These are phyloP conservation scores for Microbotryum intermedium DNA, from an alignment of 1,284 basidiomycete species.

Conservation along the genomic window DNA sequence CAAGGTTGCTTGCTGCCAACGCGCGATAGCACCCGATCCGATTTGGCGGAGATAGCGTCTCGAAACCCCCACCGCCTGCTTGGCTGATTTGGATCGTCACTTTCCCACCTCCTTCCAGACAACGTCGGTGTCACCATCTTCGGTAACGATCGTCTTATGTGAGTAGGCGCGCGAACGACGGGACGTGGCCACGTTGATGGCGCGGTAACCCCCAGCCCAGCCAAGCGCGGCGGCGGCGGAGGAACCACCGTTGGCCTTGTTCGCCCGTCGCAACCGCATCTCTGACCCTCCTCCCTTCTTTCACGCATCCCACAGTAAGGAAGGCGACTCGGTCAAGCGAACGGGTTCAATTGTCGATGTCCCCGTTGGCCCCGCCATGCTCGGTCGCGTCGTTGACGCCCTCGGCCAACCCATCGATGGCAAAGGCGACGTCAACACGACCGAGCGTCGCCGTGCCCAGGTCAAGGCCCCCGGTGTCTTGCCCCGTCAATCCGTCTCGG, in stretches of 20 bases:
- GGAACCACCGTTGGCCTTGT: background rate
- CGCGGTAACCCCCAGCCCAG: too few species aligned
- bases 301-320: slow-evolving; percentile 60
- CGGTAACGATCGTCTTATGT: slow-evolving; percentile 87
- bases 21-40: background rate
- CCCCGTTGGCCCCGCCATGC: slow-evolving; percentile 88
- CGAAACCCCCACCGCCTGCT: background rate
- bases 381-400: slow-evolving; percentile 98
- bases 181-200: background rate
- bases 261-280: background rate
- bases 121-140: slow-evolving; percentile 92
- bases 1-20: too few species aligned
- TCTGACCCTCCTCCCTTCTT: background rate
- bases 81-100: background rate
- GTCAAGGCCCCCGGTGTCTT: slow-evolving; percentile 98
- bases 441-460: slow-evolving; percentile 89
- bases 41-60: too few species aligned
- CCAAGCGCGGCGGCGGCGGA: background rate
- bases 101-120: slow-evolving; percentile 10
- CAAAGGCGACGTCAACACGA: slow-evolving; percentile 91
- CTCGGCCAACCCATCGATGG: slow-evolving; percentile 99
- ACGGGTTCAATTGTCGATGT: slow-evolving; percentile 99
- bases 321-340: slow-evolving; percentile 99
- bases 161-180: background rate
- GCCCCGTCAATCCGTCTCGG: slow-evolving; percentile 97